phyloP scores from a whole-genome alignment of 345 rosid species.

The Hibiscus tridactylites region DNA sequence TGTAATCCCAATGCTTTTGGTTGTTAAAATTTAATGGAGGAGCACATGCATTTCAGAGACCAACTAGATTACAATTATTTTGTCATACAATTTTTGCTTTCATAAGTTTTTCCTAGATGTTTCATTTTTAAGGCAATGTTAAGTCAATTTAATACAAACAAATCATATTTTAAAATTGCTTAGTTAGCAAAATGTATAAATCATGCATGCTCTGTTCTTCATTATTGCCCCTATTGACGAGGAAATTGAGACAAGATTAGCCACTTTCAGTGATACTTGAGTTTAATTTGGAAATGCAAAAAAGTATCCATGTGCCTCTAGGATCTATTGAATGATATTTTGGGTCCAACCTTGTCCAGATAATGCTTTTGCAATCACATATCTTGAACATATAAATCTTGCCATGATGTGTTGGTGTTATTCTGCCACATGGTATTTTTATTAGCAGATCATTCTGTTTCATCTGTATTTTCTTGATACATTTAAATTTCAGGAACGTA shows the following conservation, averaged over 20 bases:
- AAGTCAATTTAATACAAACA: background rate
- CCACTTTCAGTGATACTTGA: background rate
- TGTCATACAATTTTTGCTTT: background rate
- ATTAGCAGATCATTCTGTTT: background rate
- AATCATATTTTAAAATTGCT: background rate
- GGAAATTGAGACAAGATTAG: background rate
- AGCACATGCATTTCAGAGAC: background rate
- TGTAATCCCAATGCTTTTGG: background rate
- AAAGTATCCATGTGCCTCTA: background rate
- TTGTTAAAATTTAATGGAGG: background rate
- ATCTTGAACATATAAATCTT: background rate
- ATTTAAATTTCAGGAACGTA: slow-evolving; percentile 42
- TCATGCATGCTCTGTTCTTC: too few relatives aligned
- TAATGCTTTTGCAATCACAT: background rate
- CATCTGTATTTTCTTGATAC: background rate
- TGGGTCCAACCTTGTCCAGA: background rate
- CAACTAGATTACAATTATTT: background rate
- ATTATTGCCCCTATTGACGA: background rate
- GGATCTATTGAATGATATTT: background rate
- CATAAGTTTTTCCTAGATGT: background rate
- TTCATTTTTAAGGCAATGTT: background rate
- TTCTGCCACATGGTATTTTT: background rate
- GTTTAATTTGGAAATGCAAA: background rate
- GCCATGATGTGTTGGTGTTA: background rate
- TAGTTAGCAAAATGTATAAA: background rate